Conservation (phyloP, 768 basidiomycete species). For the Galerina marginata region DNA sequence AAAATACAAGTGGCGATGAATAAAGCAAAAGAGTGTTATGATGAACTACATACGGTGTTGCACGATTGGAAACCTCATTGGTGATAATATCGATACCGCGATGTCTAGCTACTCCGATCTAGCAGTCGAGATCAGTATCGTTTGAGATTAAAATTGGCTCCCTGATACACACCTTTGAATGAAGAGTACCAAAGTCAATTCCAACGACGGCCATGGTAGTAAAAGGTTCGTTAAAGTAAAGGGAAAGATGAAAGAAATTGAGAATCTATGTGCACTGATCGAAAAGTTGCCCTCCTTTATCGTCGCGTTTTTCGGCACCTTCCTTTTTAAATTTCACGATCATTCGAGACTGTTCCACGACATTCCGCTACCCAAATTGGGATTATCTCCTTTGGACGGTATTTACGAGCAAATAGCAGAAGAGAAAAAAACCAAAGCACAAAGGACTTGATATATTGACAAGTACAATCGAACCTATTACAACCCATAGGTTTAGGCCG, state of each 20-base stretch:
- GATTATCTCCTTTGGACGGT: too few species aligned
- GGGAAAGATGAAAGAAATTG: conserved; percentile 12
- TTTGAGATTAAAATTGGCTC: conserved; percentile 11
- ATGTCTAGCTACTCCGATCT: conserved; percentile 96
- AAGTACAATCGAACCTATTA: too few species aligned
- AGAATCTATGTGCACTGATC: conserved; percentile 19
- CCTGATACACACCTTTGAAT: conserved; percentile 71
- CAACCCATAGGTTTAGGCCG: too few species aligned
- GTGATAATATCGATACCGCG: conserved; percentile 98
- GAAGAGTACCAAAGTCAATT: conserved; percentile 90
- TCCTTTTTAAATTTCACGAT: conserved; percentile 9
- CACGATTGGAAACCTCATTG: conserved; percentile 97
- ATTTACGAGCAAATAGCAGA: too few species aligned
- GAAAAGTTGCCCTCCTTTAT: conserved; percentile 20
- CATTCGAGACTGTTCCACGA: conserved; percentile 31
- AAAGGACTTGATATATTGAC: too few species aligned
- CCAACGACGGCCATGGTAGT: conserved; percentile 88
- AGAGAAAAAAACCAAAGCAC: too few species aligned
- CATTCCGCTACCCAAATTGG: conserved; percentile 16
- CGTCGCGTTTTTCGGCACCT: conserved; percentile 12
- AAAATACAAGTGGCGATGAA: background rate
- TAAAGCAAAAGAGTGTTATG: conserved; percentile 29
- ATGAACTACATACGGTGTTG: conserved; percentile 78
- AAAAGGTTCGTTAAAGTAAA: conserved; percentile 21
- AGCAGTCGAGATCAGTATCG: conserved; percentile 21